Evolutionary conservation across 345 rosid genomes (phyloP).

Genomic region (Lepidium africanum): DNA sequence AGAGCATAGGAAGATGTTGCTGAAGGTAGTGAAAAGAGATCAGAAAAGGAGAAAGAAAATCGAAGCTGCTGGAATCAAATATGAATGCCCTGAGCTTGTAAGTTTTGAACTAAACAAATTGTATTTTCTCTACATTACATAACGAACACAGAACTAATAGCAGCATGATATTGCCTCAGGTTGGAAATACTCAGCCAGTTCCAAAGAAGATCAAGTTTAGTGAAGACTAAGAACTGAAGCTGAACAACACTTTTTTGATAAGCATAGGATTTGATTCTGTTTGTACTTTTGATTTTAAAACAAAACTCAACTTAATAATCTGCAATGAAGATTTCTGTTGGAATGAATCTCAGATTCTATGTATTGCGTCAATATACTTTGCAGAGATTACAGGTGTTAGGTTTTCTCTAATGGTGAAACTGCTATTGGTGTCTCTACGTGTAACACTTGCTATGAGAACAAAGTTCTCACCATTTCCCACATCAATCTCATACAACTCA

Average conservation of each 20-base stretch:
- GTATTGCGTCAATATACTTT: conserved; percentile 21
- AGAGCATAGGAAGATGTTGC: conserved; percentile 67
- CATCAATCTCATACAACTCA: conserved; percentile 70
- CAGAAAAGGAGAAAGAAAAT: conserved; percentile 59
- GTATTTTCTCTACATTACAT: neutral
- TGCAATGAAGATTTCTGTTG: conserved; percentile 6
- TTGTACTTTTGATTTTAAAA: neutral
- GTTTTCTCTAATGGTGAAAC: conserved; percentile 23
- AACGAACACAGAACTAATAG: neutral
- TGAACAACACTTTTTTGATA: neutral
- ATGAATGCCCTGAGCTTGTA: conserved; percentile 86
- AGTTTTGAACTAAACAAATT: conserved; percentile 22
- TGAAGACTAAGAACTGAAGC: conserved; percentile 34
- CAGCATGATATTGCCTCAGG: conserved; percentile 31
- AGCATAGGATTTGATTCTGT: conserved; percentile 3
- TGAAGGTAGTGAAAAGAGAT: conserved; percentile 57
- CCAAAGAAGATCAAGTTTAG: conserved; percentile 79
- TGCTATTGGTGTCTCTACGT: conserved; percentile 12
- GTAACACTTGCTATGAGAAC: conserved; percentile 45
- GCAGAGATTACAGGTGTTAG: conserved; percentile 26
- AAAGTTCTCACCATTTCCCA: conserved; percentile 58
- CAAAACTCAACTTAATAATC: neutral
- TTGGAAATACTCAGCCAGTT: conserved; percentile 44
- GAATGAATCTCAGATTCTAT: conserved; percentile 12
- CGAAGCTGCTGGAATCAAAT: conserved; percentile 75